Conservation (phyloP, 2,329 filamentous ascomycete species). For the Pezicula neosporulosa region DNA sequence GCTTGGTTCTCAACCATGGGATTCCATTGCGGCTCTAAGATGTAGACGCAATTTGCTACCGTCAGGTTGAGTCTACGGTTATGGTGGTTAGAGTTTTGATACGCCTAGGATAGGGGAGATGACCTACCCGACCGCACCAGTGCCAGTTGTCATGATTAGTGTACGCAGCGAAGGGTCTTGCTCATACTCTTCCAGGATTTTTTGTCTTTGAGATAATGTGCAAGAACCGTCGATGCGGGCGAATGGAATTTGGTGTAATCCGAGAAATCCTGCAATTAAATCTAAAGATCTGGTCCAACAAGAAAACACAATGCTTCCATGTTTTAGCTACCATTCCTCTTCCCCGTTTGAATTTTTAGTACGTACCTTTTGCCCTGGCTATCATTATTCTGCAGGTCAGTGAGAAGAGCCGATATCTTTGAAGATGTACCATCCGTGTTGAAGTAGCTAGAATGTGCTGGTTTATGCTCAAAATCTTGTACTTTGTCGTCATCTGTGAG, state of each 20-base stretch:
- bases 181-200: constrained; percentile 8
- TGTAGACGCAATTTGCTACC: not conserved
- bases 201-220: constrained; percentile 2
- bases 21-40: constrained; percentile 8
- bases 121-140: constrained; percentile 14
- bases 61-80: not conserved
- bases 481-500: too few relatives aligned
- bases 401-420: constrained; percentile 11
- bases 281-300: constrained; percentile 17
- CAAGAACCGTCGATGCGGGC: constrained; percentile 10
- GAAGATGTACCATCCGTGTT: constrained; percentile 9
- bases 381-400: constrained; percentile 10
- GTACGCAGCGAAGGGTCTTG: constrained; percentile 5
- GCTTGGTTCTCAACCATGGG: constrained; percentile 6
- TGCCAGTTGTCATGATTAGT: constrained; percentile 16
- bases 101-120: not conserved
- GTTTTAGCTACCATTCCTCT: not conserved
- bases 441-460: constrained; percentile 4
- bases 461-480: too few relatives aligned
- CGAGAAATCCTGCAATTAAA: constrained; percentile 9
- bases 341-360: too few relatives aligned
- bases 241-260: constrained; percentile 5
- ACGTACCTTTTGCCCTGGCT: constrained; percentile 11
- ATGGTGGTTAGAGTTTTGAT: not conserved
- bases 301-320: constrained; percentile 15